These are phyloP conservation scores for Sporothrix mexicana DNA, from an alignment of 2,329 filamentous ascomycete genomes.

Conservation along the genomic window DNA sequence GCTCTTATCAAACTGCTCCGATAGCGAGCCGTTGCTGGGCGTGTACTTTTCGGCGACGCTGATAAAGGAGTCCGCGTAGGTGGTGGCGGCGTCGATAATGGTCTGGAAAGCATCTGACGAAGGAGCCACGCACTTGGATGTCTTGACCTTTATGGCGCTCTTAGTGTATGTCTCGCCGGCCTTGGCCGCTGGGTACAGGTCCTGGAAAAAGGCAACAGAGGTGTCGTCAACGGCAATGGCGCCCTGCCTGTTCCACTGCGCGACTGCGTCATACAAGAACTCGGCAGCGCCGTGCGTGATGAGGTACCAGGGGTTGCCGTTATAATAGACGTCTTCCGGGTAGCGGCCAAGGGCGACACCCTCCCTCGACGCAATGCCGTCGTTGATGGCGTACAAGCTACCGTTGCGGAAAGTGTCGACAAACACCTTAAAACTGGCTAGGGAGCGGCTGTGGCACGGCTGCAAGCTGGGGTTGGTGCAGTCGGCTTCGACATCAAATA, in stretches of 20 bases:
- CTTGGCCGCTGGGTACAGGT: conserved; percentile 11
- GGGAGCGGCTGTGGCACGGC: conserved; percentile 22
- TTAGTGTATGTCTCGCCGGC: not conserved
- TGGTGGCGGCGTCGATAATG: conserved; percentile 2
- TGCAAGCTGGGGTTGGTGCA: conserved; percentile 8
- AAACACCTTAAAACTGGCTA: conserved; percentile 24
- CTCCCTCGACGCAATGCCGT: not conserved
- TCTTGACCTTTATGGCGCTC: not conserved
- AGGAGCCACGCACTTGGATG: not conserved
- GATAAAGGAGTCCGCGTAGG: conserved; percentile 12
- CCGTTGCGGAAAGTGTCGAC: conserved; percentile 8
- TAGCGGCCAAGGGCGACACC: conserved; percentile 14
- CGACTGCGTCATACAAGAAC: conserved; percentile 12
- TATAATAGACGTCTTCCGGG: conserved; percentile 19
- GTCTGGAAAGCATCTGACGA: not conserved
- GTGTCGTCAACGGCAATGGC: not conserved
- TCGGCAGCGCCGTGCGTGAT: conserved; percentile 23
- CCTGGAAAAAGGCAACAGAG: conserved; percentile 5
- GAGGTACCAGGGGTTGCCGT: conserved; percentile 23
- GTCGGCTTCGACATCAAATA: conserved; percentile 5
- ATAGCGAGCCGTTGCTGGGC: conserved; percentile 12
- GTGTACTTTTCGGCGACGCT: conserved; percentile 1
- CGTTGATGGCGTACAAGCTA: conserved; percentile 15
- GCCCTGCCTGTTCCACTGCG: conserved; percentile 6
- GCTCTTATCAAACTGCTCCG: conserved; percentile 21